These are phyloP conservation scores for Penicillium rolfsii DNA, from an alignment of 2,329 filamentous ascomycete genomes.

Conservation along the genomic window DNA sequence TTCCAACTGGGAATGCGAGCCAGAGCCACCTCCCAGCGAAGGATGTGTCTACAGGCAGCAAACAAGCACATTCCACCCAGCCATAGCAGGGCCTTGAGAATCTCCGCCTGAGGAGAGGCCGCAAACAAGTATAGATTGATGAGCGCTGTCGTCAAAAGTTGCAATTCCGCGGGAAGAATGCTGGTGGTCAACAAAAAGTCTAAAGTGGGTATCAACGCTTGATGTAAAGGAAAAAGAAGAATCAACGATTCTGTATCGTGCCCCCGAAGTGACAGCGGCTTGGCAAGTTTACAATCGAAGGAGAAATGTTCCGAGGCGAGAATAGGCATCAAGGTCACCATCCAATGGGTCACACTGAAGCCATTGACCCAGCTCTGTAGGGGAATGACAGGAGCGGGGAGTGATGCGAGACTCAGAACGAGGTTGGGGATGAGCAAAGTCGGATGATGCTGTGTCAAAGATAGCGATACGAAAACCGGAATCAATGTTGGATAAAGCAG, in stretches of 20 bases:
- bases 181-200: slow-evolving; percentile 86
- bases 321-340: slow-evolving; percentile 71
- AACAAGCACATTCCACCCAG: slow-evolving; percentile 77
- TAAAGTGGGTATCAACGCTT: slow-evolving; percentile 71
- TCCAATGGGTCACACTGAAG: slow-evolving; percentile 75
- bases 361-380: slow-evolving; percentile 60
- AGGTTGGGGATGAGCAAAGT: slow-evolving; percentile 74
- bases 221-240: slow-evolving; percentile 80
- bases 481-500: slow-evolving; percentile 82
- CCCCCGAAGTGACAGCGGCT: slow-evolving; percentile 37
- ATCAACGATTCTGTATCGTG: slow-evolving; percentile 62
- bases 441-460: slow-evolving; percentile 66
- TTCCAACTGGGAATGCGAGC: slow-evolving; percentile 91
- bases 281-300: slow-evolving; percentile 39
- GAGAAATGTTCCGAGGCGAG: slow-evolving; percentile 53
- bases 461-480: slow-evolving; percentile 74
- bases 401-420: slow-evolving; percentile 74
- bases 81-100: slow-evolving; percentile 85
- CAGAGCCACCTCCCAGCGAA: slow-evolving; percentile 81
- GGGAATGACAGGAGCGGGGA: slow-evolving; percentile 75
- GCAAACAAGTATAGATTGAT: slow-evolving; percentile 81
- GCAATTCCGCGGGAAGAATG: slow-evolving; percentile 81
- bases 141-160: slow-evolving; percentile 79
- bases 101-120: slow-evolving; percentile 77
- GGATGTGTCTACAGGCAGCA: slow-evolving; percentile 70